Evolutionary conservation across 2,329 filamentous ascomycete genomes (phyloP).

Genomic region (Rhinocladiella similis): DNA sequence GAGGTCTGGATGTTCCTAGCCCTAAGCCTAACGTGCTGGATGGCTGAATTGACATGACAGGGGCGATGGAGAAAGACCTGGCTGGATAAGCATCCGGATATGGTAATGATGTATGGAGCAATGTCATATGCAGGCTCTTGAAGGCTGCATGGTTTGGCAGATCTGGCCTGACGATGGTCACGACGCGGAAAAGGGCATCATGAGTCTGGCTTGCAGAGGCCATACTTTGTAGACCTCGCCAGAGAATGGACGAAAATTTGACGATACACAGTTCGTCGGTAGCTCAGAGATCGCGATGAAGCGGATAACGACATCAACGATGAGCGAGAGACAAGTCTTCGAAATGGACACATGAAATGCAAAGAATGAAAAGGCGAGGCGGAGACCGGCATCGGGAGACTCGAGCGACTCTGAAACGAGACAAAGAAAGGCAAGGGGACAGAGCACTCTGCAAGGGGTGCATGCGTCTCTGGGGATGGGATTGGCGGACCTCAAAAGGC

Average conservation of each 20-base stretch:
- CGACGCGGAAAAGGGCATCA: neutral
- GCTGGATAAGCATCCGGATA: neutral
- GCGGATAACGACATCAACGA: conserved; percentile 3
- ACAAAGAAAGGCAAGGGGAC: neutral
- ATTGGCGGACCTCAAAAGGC: neutral
- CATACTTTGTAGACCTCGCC: neutral
- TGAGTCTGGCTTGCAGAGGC: neutral
- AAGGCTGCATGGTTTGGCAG: neutral
- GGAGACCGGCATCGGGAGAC: neutral
- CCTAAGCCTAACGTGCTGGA: neutral
- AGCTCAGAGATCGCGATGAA: conserved; percentile 1
- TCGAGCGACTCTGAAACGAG: conserved; percentile 1
- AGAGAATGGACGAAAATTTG: conserved; percentile 2
- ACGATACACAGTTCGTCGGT: neutral
- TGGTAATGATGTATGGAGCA: neutral
- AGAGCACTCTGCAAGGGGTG: neutral
- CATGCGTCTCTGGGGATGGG: neutral
- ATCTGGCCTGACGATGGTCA: neutral
- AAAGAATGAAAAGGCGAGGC: neutral
- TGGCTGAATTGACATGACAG: neutral
- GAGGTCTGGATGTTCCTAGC: neutral
- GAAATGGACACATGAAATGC: neutral
- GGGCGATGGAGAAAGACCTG: neutral
- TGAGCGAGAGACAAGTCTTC: conserved; percentile 1
- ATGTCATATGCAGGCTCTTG: neutral